Base-by-base conservation (phyloP, 2,329 filamentous ascomycete species). In the Huntiella savannae region DNA sequence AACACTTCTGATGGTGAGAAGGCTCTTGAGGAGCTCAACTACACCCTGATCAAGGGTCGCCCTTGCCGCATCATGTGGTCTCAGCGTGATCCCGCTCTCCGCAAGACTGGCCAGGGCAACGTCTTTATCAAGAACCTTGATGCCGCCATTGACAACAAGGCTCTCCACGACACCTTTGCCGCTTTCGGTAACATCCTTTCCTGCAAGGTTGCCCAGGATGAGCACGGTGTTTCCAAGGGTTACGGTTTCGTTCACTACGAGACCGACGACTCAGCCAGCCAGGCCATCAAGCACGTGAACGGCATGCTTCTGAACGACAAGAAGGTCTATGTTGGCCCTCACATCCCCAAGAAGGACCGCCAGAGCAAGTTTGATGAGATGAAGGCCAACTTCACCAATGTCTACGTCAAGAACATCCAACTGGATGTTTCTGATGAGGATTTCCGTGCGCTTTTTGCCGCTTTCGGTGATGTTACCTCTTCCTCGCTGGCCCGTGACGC, bases 21-120 rank as follows among this genome's bases (percentile, higher is more conserved):
- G 68, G 91, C 91, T 58, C 79, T 98, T 52, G 91, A 98, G 70
- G 91, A 98, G 69, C 77, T 98, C 58, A 98, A 98, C 78, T 98
- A 98, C 74, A 98, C 91, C 53, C 72, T 95, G 58, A 96, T 98
- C 73, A 96, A 96, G 77, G 87, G 87, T 58, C 86, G 83, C 62
- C 88, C 91, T 51, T 98, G 91, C 82, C 88, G 91, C 61, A 98
- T 98, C 70, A 98, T 98, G 91, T 98, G 91, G 91, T 98, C 91
- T 54, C 91, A 98, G 76, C 91, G 91, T 65, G 91, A 98, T 67
- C 91, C 91, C 55, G 88, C 88, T 63, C 79, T 98, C 58, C 91
- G 91, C 71, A 98, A 98, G 80, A 98, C 86, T 56, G 91, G 91
- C 55, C 86, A 95, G 69, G 91, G 91, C 64, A 98, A 98, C 62